phyloP scores from a whole-genome alignment of 768 basidiomycete species.

The Floccularia luteovirens region DNA sequence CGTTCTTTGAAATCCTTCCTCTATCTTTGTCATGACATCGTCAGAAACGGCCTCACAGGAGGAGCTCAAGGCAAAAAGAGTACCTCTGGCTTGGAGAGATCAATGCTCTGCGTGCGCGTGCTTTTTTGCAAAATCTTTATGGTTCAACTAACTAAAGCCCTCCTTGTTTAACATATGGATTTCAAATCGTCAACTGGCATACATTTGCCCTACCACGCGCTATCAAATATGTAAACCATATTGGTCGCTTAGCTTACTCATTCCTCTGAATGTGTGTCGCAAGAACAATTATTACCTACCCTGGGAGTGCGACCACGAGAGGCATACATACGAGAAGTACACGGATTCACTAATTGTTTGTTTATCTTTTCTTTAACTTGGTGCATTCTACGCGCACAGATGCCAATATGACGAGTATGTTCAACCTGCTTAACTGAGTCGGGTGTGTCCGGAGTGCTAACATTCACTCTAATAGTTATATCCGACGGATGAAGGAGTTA shows the following conservation, averaged over 20 bases:
- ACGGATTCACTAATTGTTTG: conserved; percentile 23
- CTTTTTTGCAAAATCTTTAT: neutral
- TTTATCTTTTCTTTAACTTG: neutral
- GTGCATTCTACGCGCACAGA: conserved; percentile 28
- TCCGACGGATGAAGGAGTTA: conserved; percentile 3
- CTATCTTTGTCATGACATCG: conserved; percentile 46
- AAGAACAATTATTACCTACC: conserved; percentile 70
- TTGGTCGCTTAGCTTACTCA: conserved; percentile 52
- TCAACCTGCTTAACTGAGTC: conserved; percentile 17
- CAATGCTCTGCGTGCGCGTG: conserved; percentile 85
- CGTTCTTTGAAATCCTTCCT: conserved; percentile 1
- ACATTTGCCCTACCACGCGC: neutral
- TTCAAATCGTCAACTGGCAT: conserved; percentile 2
- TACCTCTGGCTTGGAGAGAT: conserved; percentile 85
- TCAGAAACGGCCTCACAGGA: conserved; percentile 76
- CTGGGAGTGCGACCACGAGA: conserved; percentile 93
- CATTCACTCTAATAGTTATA: neutral
- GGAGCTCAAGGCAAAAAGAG: conserved; percentile 66
- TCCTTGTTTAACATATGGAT: conserved; percentile 1
- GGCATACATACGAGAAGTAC: conserved; percentile 81
- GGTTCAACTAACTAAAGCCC: conserved; percentile 1
- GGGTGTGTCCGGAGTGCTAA: conserved; percentile 11
- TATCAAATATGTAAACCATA: conserved; percentile 1
- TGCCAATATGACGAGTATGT: conserved; percentile 95
- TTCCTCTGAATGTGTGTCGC: conserved; percentile 85